Evolutionary conservation across 73 alveolate species (phyloP), one percentile per base, ranked within the genome.

Genomic region (Paramecium bursaria): DNA sequence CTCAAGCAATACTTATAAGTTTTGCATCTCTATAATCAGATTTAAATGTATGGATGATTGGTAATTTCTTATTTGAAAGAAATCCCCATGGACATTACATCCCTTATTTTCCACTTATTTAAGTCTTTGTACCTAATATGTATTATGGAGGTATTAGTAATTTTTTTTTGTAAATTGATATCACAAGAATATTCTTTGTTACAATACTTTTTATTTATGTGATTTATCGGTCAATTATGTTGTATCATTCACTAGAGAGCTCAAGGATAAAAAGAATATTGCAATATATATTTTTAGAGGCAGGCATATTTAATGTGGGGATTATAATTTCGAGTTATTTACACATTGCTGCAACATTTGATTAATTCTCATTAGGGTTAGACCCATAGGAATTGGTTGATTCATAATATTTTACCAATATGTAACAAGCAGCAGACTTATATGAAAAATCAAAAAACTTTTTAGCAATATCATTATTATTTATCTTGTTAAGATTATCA

Each of bases 61-160:
- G 44, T 14, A 67, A 67, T 35, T 67, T 67, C 44, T 6, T 67
- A 42, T 42, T 67, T 39, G 82, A 67, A 67, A 31, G 82, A 39
- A 67, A 67, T 67, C 42, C 60, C 44, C 10, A 67, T 25, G 44
- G 44, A 39, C 26, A 35, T 25, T 15, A 39, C 9, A 67, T 44
- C 4, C 82, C 82, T 31, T 67, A 67, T 21, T 5, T 35, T 19
- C 48, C 57, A 9, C 46, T 39, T 39, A 39, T 67, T 39, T 39
- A 42, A 3, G 82, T 42, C 5, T 67, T 67, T 67, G 19, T 33
- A 0, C 82, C 82, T 15, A 67, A 67, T 67, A 4, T 67, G 10
- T 67, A 67, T 67, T 67, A 67, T 67, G 82, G 82, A 35, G 82
- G 44, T 39, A n/a, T n/a, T n/a, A n/a, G n/a, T n/a, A 1, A 35